phyloP scores from a whole-genome alignment of 2,329 filamentous ascomycete species.

The Aspergillus ibericus region DNA sequence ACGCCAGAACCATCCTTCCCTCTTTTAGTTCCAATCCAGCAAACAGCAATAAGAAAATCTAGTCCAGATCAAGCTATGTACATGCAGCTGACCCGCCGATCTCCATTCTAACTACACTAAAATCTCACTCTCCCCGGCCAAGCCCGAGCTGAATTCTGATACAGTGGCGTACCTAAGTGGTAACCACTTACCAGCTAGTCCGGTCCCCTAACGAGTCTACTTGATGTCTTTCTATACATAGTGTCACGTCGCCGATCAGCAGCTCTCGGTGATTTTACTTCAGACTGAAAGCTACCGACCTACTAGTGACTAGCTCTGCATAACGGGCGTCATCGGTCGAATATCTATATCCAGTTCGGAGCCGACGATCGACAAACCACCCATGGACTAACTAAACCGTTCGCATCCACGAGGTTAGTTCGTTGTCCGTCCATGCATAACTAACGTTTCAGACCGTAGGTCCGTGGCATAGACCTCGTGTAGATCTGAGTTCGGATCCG shows the following conservation, averaged over 20 bases:
- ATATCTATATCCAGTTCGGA: neutral
- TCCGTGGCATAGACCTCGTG: neutral
- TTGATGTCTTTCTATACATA: neutral
- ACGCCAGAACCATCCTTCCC: neutral
- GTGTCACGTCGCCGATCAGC: neutral
- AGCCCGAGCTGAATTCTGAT: neutral
- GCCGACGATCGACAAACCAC: neutral
- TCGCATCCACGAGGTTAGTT: neutral
- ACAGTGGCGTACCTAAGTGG: neutral
- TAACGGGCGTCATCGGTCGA: neutral
- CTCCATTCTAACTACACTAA: neutral
- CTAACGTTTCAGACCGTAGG: neutral
- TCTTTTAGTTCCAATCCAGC: neutral
- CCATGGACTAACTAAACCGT: too few species aligned
- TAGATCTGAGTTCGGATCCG: neutral
- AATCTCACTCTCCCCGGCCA: neutral
- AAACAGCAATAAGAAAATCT: neutral
- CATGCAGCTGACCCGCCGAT: neutral
- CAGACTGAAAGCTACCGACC: neutral
- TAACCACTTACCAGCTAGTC: too few species aligned
- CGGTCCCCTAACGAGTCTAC: too few species aligned
- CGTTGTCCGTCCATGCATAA: too few species aligned
- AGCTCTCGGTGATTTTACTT: neutral
- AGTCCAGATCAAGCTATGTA: neutral
- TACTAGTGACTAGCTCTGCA: neutral